Conservation (phyloP, 2,329 filamentous ascomycete species). For the Dothiorella sarmentorum region DNA sequence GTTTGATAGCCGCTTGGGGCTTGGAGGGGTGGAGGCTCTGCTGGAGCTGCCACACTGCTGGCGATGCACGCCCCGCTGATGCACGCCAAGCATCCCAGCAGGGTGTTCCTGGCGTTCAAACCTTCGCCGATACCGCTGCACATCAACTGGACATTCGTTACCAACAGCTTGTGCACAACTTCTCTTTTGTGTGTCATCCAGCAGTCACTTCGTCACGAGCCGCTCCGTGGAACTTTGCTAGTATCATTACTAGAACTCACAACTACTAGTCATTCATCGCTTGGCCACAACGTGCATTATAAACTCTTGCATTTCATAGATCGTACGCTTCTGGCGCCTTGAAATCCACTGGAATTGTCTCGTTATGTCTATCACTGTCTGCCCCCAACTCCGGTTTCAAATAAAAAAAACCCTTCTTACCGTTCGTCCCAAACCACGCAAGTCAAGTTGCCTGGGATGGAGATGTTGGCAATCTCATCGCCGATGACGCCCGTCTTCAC, state of each 20-base stretch:
- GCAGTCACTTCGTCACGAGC: background rate
- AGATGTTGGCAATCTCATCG: conserved; percentile 36
- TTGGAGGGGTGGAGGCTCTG: background rate
- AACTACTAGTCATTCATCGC: background rate
- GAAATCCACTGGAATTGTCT: background rate
- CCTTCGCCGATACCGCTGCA: background rate
- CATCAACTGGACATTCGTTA: background rate
- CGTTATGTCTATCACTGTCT: background rate
- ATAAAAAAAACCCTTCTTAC: background rate
- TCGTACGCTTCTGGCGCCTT: background rate
- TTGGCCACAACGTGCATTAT: background rate
- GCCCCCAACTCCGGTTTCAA: background rate
- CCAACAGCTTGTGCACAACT: background rate
- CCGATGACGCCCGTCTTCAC: conserved; percentile 58
- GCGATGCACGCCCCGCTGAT: conserved; percentile 5
- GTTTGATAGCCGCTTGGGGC: background rate
- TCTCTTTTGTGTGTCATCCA: background rate
- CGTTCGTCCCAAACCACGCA: conserved; percentile 31
- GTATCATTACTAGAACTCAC: background rate
- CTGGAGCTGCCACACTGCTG: background rate
- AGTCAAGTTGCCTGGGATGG: conserved; percentile 31
- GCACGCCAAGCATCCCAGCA: conserved; percentile 8
- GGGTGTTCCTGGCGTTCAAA: background rate
- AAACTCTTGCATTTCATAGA: background rate
- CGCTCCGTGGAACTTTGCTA: background rate